phyloP scores from a whole-genome alignment of 164 flowering plant species.

The Liquidambar formosana region DNA sequence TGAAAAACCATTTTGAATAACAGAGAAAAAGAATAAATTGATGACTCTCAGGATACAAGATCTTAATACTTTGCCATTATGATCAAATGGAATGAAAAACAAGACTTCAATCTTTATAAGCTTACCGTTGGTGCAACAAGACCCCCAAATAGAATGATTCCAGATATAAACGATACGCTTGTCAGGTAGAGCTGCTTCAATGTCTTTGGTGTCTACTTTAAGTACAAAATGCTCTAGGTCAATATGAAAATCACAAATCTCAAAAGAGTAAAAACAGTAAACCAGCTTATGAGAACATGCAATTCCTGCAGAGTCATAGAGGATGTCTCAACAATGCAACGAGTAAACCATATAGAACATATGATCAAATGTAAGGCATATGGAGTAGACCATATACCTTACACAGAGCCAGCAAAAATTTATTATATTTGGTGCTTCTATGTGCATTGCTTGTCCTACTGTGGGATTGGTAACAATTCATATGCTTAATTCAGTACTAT shows the following conservation, averaged over 20 bases:
- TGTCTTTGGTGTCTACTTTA: slow-evolving; percentile 63
- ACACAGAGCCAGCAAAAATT: too few species aligned
- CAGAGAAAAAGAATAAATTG: too few species aligned
- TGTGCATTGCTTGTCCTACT: neutral
- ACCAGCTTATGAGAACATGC: neutral
- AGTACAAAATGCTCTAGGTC: neutral
- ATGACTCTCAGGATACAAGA: too few species aligned
- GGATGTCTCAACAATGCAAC: neutral
- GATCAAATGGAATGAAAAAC: neutral
- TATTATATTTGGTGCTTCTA: neutral
- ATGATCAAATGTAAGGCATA: too few species aligned
- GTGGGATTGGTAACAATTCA: neutral
- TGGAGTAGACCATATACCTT: too few species aligned
- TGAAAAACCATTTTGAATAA: too few species aligned
- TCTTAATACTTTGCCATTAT: too few species aligned
- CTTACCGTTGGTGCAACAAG: slow-evolving; percentile 89
- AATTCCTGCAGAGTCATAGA: neutral
- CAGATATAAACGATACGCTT: slow-evolving; percentile 70
- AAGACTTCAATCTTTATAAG: neutral
- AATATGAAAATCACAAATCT: neutral
- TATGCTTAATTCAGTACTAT: neutral
- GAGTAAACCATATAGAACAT: neutral
- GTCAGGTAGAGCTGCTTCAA: slow-evolving; percentile 75
- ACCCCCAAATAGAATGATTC: slow-evolving; percentile 83
- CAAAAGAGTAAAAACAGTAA: neutral